Conservation (phyloP, 768 basidiomycete genomes). For the Podaxis sp. region DNA sequence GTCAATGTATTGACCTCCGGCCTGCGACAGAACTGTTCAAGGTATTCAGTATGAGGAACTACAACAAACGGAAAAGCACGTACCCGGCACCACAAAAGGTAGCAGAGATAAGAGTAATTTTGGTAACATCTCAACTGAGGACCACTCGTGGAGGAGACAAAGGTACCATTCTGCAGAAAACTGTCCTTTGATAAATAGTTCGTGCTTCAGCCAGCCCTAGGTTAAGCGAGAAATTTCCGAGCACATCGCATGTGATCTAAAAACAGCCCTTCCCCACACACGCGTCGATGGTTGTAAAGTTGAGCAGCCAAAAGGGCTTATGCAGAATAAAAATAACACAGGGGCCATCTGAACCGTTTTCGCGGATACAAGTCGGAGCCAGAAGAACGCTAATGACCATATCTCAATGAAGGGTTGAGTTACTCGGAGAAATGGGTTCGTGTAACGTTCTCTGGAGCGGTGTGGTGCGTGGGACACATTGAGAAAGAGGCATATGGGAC, state of each 20-base stretch:
- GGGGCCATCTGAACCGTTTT: background rate
- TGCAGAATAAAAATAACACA: background rate
- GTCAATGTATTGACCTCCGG: constrained; percentile 37
- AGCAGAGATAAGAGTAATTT: constrained; percentile 1
- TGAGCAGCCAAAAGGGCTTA: too few species aligned
- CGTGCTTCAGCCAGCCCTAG: background rate
- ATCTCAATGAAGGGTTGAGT: background rate
- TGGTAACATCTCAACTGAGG: background rate
- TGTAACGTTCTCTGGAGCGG: background rate
- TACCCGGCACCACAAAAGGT: background rate
- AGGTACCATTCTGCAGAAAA: background rate
- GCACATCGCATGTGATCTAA: background rate
- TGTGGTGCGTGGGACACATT: background rate
- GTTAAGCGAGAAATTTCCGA: constrained; percentile 4
- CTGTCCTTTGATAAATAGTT: background rate
- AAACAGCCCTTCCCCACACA: background rate
- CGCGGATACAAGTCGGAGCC: background rate
- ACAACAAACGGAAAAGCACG: background rate
- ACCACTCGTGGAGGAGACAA: background rate
- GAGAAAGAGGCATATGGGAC: background rate
- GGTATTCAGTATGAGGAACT: background rate
- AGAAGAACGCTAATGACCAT: background rate
- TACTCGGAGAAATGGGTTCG: background rate
- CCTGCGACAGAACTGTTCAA: background rate
- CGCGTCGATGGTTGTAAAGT: background rate